Conservation (phyloP, 148 eudicot species). For the Pouteria glomerata region DNA sequence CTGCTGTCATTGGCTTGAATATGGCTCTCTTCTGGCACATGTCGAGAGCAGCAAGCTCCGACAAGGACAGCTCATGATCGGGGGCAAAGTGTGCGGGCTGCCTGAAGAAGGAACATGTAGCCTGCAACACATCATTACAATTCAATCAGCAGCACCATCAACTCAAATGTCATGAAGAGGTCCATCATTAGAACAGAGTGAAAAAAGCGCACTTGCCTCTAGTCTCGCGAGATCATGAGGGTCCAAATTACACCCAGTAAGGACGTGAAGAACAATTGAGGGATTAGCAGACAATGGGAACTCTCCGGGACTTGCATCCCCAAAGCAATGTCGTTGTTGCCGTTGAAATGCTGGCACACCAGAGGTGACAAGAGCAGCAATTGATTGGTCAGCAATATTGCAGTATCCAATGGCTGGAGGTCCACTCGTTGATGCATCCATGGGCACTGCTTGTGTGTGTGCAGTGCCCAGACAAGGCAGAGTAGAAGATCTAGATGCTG, state of each 20-base stretch:
- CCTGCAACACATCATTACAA: slow-evolving; percentile 47
- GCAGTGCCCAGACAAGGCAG: slow-evolving; percentile 59
- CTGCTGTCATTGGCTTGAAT: slow-evolving; percentile 65
- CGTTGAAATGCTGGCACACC: slow-evolving; percentile 48
- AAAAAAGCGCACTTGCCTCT: slow-evolving; percentile 65
- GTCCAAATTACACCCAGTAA: slow-evolving; percentile 64
- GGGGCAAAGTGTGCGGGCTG: slow-evolving; percentile 83
- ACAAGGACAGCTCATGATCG: slow-evolving; percentile 62
- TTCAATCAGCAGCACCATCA: slow-evolving; percentile 85
- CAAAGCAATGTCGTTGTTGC: slow-evolving; percentile 77
- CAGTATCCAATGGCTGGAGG: slow-evolving; percentile 58
- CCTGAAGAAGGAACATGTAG: slow-evolving; percentile 86
- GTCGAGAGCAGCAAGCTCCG: slow-evolving; percentile 92
- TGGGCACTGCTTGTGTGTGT: slow-evolving; percentile 56
- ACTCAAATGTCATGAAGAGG: slow-evolving; percentile 27
- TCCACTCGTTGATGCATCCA: slow-evolving; percentile 84
- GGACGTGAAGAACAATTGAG: slow-evolving; percentile 79
- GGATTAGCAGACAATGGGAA: slow-evolving; percentile 85
- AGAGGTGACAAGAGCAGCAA: slow-evolving; percentile 42
- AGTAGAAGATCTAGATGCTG: slow-evolving; percentile 14
- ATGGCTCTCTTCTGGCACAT: slow-evolving; percentile 83
- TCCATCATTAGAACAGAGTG: neutral
- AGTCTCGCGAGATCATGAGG: slow-evolving; percentile 87
- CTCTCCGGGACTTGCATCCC: slow-evolving; percentile 71
- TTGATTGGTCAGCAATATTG: slow-evolving; percentile 72